Base-by-base conservation (phyloP, 2,329 filamentous ascomycete species). In the Gnomoniopsis sp. region DNA sequence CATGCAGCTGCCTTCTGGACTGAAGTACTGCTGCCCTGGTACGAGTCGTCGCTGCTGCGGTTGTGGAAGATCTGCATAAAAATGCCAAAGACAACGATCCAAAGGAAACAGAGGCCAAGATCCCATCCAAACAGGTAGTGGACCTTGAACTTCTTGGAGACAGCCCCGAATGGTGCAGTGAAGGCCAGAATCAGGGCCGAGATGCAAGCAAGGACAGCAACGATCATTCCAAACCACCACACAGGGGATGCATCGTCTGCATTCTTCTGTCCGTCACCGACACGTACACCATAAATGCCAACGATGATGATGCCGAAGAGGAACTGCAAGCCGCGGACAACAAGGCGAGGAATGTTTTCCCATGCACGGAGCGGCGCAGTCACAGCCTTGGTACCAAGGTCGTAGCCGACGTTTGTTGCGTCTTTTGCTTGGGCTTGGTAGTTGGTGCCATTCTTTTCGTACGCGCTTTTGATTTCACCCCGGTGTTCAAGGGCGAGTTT, bases 1-100 rank as follows among this genome's bases (percentile, higher is more conserved):
- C 88, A 91, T 3, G 90, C 88, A 2, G 88, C 87, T 61, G 82
- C 78, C 73, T 88, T 88, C 89, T 91, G 91, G 7, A 69, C 53
- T 3, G 68, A 62, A 0, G 75, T 76, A 61, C 69, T 76, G 48
- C 69, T 71, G 33, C 75, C 77, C 68, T 79, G 73, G 70, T 78
- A 79, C 44, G 71, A 66, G 57, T 84, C 77, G 36, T 77, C 74
- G 58, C 87, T 79, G 57, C 79, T 79, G 52, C 83, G 79, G 36
- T 78, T 71, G 59, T 91, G 83, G 72, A 88, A 92, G 74, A 90
- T 85, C 61, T 79, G 82, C 15, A 85, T 89, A 65, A 92, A 91
- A 60, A 89, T 81, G 30, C 88, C 89, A 68, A 91, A 91, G 2
- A 88, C 77, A 15, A 85, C 80, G 61, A 89, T 75, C 85, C 88